These are phyloP conservation scores for Hypoxylon intermedium DNA, from an alignment of 495 filamentous ascomycete species.

Conservation along the genomic window DNA sequence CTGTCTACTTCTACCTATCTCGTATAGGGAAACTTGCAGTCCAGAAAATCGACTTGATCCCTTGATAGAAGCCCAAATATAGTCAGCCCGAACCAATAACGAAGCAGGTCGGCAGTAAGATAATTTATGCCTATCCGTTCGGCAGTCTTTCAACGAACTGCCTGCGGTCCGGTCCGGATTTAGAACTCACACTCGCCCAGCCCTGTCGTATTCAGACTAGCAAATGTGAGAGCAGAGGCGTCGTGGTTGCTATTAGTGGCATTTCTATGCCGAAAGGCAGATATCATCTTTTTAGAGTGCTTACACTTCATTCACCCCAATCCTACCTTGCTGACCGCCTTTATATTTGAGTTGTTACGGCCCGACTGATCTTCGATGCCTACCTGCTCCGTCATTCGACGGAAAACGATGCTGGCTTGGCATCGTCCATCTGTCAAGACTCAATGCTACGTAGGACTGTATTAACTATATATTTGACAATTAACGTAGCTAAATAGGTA, in stretches of 20 bases:
- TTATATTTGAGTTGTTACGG: conserved; percentile 11
- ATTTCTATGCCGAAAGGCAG: not conserved
- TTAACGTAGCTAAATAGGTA: not conserved
- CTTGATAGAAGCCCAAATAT: conserved; percentile 19
- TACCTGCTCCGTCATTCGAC: conserved; percentile 4
- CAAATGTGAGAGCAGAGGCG: not conserved
- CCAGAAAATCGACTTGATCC: no score
- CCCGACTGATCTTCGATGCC: conserved; percentile 7
- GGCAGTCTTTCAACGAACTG: conserved; percentile 4
- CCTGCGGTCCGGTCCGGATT: conserved; percentile 26
- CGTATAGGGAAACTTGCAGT: no score
- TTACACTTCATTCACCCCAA: conserved; percentile 12
- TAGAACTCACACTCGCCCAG: conserved; percentile 24
- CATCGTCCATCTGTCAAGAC: conserved; percentile 1
- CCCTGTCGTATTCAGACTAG: conserved; percentile 9
- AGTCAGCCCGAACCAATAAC: not conserved
- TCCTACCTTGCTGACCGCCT: conserved; percentile 2
- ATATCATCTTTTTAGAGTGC: conserved; percentile 28
- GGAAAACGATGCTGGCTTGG: conserved; percentile 25
- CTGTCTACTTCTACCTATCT: no score
- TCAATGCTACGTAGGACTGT: not conserved
- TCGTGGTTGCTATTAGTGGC: conserved; percentile 5
- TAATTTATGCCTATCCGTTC: not conserved
- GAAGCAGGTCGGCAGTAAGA: not conserved
- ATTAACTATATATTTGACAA: not conserved